phyloP scores from a whole-genome alignment of 2,329 filamentous ascomycete species.

The Xylaria sp. region DNA sequence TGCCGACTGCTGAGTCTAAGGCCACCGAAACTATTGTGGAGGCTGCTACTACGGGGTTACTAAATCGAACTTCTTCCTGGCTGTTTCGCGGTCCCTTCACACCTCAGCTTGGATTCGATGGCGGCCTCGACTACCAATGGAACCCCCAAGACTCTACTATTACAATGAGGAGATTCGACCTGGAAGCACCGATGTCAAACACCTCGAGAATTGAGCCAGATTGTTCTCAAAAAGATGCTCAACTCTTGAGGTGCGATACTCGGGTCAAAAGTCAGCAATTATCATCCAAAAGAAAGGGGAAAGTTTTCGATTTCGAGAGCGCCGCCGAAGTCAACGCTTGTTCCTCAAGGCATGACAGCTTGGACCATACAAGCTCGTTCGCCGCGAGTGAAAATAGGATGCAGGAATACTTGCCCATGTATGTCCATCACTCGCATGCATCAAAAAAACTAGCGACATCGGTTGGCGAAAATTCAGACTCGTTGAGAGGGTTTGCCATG shows the following conservation, averaged over 20 bases:
- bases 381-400: neutral
- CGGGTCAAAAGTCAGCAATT: slow-evolving; percentile 19
- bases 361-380: slow-evolving; percentile 2
- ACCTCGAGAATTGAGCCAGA: slow-evolving; percentile 3
- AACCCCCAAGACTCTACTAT: slow-evolving; percentile 39
- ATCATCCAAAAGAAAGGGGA: slow-evolving; percentile 39
- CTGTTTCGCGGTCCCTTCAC: slow-evolving; percentile 58
- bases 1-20: slow-evolving; percentile 57
- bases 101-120: slow-evolving; percentile 58
- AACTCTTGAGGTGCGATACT: neutral
- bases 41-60: slow-evolving; percentile 44
- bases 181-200: slow-evolving; percentile 30
- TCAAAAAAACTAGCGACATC: slow-evolving; percentile 3
- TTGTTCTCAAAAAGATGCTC: neutral
- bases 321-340: slow-evolving; percentile 2
- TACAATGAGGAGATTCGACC: slow-evolving; percentile 41
- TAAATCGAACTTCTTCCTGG: slow-evolving; percentile 45
- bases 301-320: slow-evolving; percentile 37
- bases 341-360: neutral
- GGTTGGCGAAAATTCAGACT: neutral
- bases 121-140: slow-evolving; percentile 58
- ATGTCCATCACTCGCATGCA: neutral
- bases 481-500: neutral
- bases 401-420: neutral
- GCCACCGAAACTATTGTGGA: slow-evolving; percentile 52